A percentile compares a stretch with the other conserved stretches of the same genome.
Conservation (phyloP, 139 green algal species). For the Ulvella scutata region DNA sequence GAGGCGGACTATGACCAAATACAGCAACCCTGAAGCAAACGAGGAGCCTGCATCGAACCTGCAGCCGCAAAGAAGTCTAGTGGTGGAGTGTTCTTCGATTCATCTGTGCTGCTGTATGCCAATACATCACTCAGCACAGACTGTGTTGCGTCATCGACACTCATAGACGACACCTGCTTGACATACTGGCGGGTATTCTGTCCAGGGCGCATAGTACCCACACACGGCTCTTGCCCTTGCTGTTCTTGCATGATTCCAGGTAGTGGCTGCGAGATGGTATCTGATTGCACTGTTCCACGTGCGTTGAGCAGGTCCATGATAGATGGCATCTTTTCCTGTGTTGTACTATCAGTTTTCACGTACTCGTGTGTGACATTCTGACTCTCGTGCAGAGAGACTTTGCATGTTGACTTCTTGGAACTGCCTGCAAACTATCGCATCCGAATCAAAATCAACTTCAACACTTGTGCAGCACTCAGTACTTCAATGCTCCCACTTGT, state of each 20-base stretch:
- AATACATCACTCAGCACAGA: neutral
- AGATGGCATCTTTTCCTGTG: too few species aligned
- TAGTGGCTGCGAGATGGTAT: neutral
- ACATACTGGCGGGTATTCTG: too few species aligned
- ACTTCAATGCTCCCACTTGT: too few species aligned
- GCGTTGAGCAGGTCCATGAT: neutral
- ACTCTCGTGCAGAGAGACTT: neutral
- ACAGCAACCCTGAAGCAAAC: too few species aligned
- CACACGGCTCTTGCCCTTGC: neutral
- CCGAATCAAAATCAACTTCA: too few species aligned
- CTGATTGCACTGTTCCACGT: neutral
- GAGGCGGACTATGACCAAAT: too few species aligned
- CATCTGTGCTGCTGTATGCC: neutral
- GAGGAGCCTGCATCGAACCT: neutral
- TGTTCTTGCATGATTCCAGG: neutral
- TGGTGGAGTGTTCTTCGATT: neutral
- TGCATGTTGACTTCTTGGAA: neutral
- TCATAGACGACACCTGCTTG: neutral
- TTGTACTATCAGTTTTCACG: too few species aligned
- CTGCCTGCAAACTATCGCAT: too few species aligned
- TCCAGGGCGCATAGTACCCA: neutral
- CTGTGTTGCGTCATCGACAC: neutral
- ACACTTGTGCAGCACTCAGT: too few species aligned
- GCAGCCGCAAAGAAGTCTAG: neutral
- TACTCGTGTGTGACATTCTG: neutral